These are phyloP conservation scores for Melastoma malabathricum DNA, from an alignment of 345 rosid genomes.

Conservation along the genomic window DNA sequence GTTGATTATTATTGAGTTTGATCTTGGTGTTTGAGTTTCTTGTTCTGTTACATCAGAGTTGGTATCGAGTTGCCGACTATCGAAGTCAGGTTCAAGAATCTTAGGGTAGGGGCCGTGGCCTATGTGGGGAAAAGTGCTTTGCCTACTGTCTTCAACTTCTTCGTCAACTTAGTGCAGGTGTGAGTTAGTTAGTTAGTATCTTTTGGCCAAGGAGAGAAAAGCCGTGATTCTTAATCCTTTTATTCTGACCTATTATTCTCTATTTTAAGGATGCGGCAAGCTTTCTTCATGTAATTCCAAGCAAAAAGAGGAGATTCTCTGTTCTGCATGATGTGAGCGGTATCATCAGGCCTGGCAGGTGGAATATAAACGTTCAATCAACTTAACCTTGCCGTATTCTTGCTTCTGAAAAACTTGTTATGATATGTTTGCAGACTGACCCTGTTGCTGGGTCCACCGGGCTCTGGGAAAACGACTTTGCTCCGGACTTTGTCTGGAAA, in stretches of 20 bases:
- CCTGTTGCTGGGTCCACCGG: constrained; percentile 12
- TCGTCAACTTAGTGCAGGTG: constrained; percentile 7
- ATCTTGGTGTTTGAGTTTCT: background rate
- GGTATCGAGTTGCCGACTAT: constrained; percentile 4
- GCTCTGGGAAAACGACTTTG: constrained; percentile 13
- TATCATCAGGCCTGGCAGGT: constrained; percentile 12
- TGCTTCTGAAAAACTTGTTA: background rate
- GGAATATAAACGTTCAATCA: background rate
- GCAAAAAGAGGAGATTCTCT: constrained; percentile 7
- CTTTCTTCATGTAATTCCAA: constrained; percentile 8
- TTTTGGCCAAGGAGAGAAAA: too few relatives aligned
- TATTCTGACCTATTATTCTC: background rate
- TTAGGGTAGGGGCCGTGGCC: constrained; percentile 10
- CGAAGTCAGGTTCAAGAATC: constrained; percentile 11
- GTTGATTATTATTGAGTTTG: too few relatives aligned
- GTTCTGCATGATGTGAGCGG: constrained; percentile 10
- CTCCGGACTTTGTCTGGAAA: constrained; percentile 9
- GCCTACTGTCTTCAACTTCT: constrained; percentile 6
- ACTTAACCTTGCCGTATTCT: background rate
- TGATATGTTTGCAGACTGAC: constrained; percentile 9
- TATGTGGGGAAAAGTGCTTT: constrained; percentile 10
- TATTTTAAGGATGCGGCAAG: constrained; percentile 1
- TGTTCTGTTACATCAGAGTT: constrained; percentile 5
- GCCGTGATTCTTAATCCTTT: background rate
- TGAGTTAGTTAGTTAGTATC: too few relatives aligned